Evolutionary conservation across 2,329 filamentous ascomycete genomes (phyloP), one percentile per base, ranked within the genome.

Genomic region (Hymenoscyphus salicellus): DNA sequence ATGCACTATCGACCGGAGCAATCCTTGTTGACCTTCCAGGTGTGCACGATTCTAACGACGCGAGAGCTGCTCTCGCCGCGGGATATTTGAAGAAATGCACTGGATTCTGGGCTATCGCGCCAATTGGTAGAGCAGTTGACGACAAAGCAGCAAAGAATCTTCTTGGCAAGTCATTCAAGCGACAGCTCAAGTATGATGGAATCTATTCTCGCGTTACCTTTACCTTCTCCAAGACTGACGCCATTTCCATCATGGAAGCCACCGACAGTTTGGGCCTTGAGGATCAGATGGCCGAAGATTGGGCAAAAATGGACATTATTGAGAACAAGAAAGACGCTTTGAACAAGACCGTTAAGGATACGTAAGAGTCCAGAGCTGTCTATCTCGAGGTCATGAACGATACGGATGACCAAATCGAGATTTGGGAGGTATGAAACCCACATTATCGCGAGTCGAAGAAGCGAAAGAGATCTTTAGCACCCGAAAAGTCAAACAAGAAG

Each of bases 1-100:
- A 78, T 0, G 78, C 83, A 0, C 71, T 86, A 0, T 77, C 77
- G 0, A 79, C 81, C 3, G 83, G 83, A 0, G 77, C 83, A 1
- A 79, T 81, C 0, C 75, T 86, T 3, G 82, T 85, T 0, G 83
- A 86, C 65, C 75, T 86, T 0, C 84, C 84, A 0, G 84, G 84
- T 7, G 77, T 83, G 0, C 80, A 81, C 0, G 84, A 86, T 68
- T 78, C 76, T 0, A 82, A 82, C 66, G 78, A 78, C 20, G 80
- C 79, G 32, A 76, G 81, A 61, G 75, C 77, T 55, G 75, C 77
- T 23, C 79, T 82, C 26, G 79, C 80, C 2, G 75, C 79, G 58
- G 46, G 59, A 23, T 61, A 61, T 61, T 16, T 61, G 6, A 61
- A 61, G 20, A 30, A 52, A 14, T 55, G 41, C 17, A 79, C 76